phyloP scores from a whole-genome alignment of 2,329 filamentous ascomycete species.

The Colletotrichum agaves region DNA sequence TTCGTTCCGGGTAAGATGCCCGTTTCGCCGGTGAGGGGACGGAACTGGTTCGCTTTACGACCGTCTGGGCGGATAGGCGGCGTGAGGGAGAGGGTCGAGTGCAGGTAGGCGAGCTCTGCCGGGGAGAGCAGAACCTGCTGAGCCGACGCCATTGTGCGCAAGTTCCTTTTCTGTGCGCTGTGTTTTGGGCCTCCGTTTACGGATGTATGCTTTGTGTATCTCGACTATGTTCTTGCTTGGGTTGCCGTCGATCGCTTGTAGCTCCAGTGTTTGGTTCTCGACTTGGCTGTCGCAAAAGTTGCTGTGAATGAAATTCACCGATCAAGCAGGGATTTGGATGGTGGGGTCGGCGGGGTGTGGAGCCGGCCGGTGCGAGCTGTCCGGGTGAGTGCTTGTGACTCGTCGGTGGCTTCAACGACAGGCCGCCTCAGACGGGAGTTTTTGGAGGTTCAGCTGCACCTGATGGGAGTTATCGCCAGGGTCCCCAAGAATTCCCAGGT shows the following conservation, averaged over 20 bases:
- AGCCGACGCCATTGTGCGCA: constrained; percentile 43
- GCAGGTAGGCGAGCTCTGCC: constrained; percentile 95
- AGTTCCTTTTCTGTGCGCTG: not conserved
- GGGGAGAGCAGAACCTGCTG: constrained; percentile 85
- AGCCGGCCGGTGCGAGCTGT: constrained; percentile 31
- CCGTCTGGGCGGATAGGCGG: constrained; percentile 93
- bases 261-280: not conserved
- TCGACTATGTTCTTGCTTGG: not conserved
- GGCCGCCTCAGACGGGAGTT: not conserved
- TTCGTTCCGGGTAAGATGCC: constrained; percentile 90
- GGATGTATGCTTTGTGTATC: not conserved
- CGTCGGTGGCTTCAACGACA: constrained; percentile 3
- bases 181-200: too few relatives aligned
- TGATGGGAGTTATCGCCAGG: too few relatives aligned
- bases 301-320: constrained; percentile 22
- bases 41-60: constrained; percentile 85
- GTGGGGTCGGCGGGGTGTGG: constrained; percentile 37
- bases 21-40: constrained; percentile 88
- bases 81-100: constrained; percentile 81
- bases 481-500: too few relatives aligned
- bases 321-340: constrained; percentile 32
- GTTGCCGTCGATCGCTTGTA: not conserved
- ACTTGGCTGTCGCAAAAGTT: constrained; percentile 31
- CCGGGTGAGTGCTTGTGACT: constrained; percentile 28
- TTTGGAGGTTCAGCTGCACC: too few relatives aligned